phyloP scores from a whole-genome alignment of 441 rosid species.

The Adansonia grandidieri region DNA sequence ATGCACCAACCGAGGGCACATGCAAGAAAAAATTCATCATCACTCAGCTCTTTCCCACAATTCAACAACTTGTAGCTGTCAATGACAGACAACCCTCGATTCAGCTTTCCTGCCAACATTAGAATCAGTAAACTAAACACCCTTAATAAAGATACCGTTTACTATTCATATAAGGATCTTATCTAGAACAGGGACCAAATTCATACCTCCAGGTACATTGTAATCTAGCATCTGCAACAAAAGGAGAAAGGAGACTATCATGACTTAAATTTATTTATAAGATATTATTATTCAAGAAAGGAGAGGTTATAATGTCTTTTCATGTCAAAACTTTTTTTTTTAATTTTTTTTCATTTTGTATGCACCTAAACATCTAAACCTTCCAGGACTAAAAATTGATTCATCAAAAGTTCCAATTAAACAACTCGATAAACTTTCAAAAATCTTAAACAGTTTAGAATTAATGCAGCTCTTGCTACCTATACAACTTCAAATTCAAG shows the following conservation, averaged over 20 bases:
- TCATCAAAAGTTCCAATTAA: not conserved
- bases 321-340: not conserved
- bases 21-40: constrained; percentile 67
- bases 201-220: constrained; percentile 82
- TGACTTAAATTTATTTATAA: not conserved
- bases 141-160: not conserved
- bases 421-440: not conserved
- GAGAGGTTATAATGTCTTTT: not conserved
- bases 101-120: constrained; percentile 62
- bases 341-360: not conserved
- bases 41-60: constrained; percentile 62
- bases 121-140: constrained; percentile 1
- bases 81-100: constrained; percentile 77
- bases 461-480: not conserved
- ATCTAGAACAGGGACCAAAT: not conserved
- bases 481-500: not conserved
- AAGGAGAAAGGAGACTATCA: not conserved
- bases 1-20: constrained; percentile 90
- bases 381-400: constrained; percentile 1
- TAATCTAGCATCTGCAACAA: constrained; percentile 78
- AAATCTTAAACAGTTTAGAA: not conserved
- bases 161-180: not conserved
- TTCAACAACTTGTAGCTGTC: constrained; percentile 75
- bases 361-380: not conserved
- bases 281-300: not conserved